These are phyloP conservation scores for Pilatotrama ljubarskyi DNA, from an alignment of 768 basidiomycete species.

Conservation along the genomic window DNA sequence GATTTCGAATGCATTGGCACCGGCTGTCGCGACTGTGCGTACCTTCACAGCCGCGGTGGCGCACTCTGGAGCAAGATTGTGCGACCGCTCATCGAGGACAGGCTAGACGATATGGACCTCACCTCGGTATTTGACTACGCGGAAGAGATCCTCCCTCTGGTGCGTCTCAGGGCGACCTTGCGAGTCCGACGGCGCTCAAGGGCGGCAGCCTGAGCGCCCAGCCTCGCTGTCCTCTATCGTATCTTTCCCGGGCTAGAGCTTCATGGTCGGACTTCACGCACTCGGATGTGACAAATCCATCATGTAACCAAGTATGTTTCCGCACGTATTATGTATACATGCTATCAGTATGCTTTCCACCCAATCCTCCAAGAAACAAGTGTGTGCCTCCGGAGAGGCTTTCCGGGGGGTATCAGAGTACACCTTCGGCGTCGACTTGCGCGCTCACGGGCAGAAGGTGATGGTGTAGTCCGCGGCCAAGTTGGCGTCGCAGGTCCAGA, in stretches of 20 bases:
- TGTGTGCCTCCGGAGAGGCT: neutral
- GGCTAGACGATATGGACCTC: neutral
- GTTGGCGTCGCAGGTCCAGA: slow-evolving; percentile 44
- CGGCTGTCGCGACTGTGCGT: slow-evolving; percentile 6
- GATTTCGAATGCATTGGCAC: slow-evolving; percentile 2
- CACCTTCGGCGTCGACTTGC: slow-evolving; percentile 30
- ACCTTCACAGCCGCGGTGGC: slow-evolving; percentile 1
- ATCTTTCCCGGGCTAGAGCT: neutral
- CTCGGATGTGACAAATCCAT: too few relatives aligned
- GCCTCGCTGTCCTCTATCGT: neutral
- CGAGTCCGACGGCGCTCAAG: neutral
- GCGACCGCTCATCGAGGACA: neutral
- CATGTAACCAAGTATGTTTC: neutral
- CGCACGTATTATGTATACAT: neutral
- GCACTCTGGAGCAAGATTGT: slow-evolving; percentile 2
- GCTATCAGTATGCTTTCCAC: neutral
- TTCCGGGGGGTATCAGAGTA: neutral
- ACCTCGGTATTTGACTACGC: neutral
- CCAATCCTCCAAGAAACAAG: neutral
- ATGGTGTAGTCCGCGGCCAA: slow-evolving; percentile 45
- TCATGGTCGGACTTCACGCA: neutral
- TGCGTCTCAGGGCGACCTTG: neutral
- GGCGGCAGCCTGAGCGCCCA: neutral
- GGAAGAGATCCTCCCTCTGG: slow-evolving; percentile 5
- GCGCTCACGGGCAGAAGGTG: slow-evolving; percentile 43